Evolutionary conservation across 2,329 filamentous ascomycete genomes (phyloP), one percentile per base, ranked within the genome.

Genomic region (Sporothrix variecibatus): DNA sequence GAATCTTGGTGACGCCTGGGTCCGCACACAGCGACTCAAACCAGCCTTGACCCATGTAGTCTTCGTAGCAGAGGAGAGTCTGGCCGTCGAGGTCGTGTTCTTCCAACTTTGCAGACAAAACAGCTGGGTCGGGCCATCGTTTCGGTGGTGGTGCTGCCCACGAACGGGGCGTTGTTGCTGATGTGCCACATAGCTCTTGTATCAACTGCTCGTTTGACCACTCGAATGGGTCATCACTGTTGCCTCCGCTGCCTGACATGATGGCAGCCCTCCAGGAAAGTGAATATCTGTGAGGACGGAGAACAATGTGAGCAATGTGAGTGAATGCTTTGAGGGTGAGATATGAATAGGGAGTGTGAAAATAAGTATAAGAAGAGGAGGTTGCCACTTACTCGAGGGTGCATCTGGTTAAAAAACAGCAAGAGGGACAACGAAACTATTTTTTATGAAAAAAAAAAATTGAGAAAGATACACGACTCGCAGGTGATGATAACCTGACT

Each of bases 181-280:
- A 34, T 34, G 34, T 34, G 8, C 34, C 34, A 79, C 91, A 94
- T 3, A 97, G 84, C 78, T 91, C 90, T 20, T 85, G 80, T 11
- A 92, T 87, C 12, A 97, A 89, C 49, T 90, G 86, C 51, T 92
- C 89, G 43, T 91, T 85, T 49, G 87, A 87, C 94, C 94, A 97
- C 72, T 87, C 79, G 81, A 91, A 92, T n/a, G 94, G 94, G 82
- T 97, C 93, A 73, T 82, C 72, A 51, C 15, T 58, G 43, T 12
- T 43, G 28, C 65, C 56, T 56, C 65, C 65, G 31, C 28, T 71
- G 58, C 28, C 43, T 31, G 72, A 11, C 74, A 75, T 75, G 64
- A 5, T 75, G 43, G 56, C 60, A 72, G 71, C 34, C 46, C 28
- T 74, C 28, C 38, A 46, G 12, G 8, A 28, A 40, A 49, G 28